Evolutionary conservation across 345 rosid species (phyloP).

Genomic region (Jatropha curcas): DNA sequence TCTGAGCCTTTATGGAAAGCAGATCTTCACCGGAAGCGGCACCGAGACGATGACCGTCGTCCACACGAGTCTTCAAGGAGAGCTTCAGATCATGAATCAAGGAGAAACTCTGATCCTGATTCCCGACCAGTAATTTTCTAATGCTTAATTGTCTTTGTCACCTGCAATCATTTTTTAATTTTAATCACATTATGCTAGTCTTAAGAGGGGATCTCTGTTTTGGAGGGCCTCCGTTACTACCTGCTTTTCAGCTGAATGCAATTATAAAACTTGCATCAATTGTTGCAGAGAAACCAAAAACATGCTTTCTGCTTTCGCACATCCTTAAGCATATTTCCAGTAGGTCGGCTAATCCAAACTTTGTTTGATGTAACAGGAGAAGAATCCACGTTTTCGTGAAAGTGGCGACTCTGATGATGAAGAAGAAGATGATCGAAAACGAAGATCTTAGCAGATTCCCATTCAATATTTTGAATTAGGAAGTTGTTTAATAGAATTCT

Average conservation of each 20-base stretch:
- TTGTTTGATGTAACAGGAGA: conserved; percentile 58
- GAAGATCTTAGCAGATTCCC: conserved; percentile 33
- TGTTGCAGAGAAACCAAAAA: not conserved
- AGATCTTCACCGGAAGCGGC: conserved; percentile 80
- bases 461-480: not conserved
- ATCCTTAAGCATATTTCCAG: not conserved
- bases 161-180: not conserved
- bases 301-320: not conserved
- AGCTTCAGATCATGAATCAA: conserved; percentile 58
- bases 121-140: conserved; percentile 58
- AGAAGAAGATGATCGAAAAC: conserved; percentile 74
- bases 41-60: conserved; percentile 83
- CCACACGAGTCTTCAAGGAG: conserved; percentile 66
- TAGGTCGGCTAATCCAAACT: not conserved
- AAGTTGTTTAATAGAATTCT: not conserved
- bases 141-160: not conserved
- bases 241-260: not conserved
- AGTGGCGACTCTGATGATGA: conserved; percentile 95
- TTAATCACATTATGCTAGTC: not conserved
- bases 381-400: conserved; percentile 98
- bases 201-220: not conserved
- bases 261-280: not conserved
- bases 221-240: not conserved
- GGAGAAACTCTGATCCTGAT: conserved; percentile 62
- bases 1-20: conserved; percentile 16